Conservation (phyloP, 768 basidiomycete genomes). For the Tylopilus cervinicoccineus region DNA sequence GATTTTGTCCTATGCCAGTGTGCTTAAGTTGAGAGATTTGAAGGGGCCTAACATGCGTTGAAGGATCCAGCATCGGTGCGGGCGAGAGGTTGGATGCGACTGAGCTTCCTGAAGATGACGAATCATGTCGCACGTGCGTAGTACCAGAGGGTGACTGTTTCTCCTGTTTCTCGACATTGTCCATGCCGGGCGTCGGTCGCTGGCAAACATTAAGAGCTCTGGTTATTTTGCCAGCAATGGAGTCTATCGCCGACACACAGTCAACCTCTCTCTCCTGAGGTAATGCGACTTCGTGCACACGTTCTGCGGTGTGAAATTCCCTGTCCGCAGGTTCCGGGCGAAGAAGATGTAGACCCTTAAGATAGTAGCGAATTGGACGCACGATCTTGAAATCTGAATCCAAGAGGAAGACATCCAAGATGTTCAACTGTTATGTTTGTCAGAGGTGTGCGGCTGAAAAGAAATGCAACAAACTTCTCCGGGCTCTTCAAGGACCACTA, state of each 20-base stretch:
- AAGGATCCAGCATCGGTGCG: slow-evolving; percentile 74
- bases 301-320: slow-evolving; percentile 20
- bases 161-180: slow-evolving; percentile 5
- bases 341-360: slow-evolving; percentile 74
- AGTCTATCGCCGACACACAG: slow-evolving; percentile 41
- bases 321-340: slow-evolving; percentile 35
- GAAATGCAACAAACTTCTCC: slow-evolving; percentile 59
- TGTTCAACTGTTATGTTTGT: slow-evolving; percentile 47
- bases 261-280: slow-evolving; percentile 31
- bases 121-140: slow-evolving; percentile 9
- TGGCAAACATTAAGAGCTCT: slow-evolving; percentile 39
- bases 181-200: slow-evolving; percentile 12
- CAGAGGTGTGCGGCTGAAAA: neutral
- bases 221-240: slow-evolving; percentile 46
- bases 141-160: neutral
- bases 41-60: slow-evolving; percentile 66
- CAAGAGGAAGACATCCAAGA: slow-evolving; percentile 93
- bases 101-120: slow-evolving; percentile 33
- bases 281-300: slow-evolving; percentile 15
- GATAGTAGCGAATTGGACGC: slow-evolving; percentile 85
- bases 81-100: slow-evolving; percentile 38
- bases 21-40: slow-evolving; percentile 15
- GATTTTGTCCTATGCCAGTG: slow-evolving; percentile 16
- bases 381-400: slow-evolving; percentile 87
- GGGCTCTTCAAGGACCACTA: slow-evolving; percentile 82